These are phyloP conservation scores for Chaetomium tenue DNA, from an alignment of 495 filamentous ascomycete genomes.

Conservation along the genomic window DNA sequence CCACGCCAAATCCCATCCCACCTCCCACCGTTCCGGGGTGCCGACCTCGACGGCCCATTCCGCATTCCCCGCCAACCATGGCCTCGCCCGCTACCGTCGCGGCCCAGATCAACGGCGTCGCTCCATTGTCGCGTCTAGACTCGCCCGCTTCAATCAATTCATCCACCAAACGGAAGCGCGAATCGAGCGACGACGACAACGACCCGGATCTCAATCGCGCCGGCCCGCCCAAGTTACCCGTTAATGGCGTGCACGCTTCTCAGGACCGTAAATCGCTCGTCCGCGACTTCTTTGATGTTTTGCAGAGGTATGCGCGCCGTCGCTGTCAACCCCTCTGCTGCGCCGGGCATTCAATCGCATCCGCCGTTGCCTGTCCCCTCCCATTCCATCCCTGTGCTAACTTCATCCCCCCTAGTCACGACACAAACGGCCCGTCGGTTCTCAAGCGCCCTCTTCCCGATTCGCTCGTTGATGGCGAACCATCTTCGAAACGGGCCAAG, in stretches of 20 bases:
- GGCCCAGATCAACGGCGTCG: conserved; percentile 43
- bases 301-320: conserved; percentile 43
- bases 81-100: conserved; percentile 44
- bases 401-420: conserved; percentile 38
- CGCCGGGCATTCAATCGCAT: conserved; percentile 8
- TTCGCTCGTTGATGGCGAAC: conserved; percentile 38
- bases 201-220: conserved; percentile 32
- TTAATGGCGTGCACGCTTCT: conserved; percentile 30
- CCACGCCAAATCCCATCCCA: conserved; percentile 23
- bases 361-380: not conserved
- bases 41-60: conserved; percentile 20
- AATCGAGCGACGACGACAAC: conserved; percentile 45
- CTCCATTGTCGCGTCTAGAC: conserved; percentile 39
- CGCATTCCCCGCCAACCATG: conserved; percentile 35
- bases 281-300: conserved; percentile 44
- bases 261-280: conserved; percentile 34
- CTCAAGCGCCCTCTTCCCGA: conserved; percentile 47
- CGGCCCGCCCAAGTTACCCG: conserved; percentile 29
- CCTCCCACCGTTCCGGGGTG: conserved; percentile 16
- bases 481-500: conserved; percentile 49
- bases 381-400: conserved; percentile 11
- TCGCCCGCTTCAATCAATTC: conserved; percentile 43
- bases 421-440: conserved; percentile 41
- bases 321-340: conserved; percentile 10
- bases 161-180: conserved; percentile 58